Conservation (phyloP, 805 yeast genomes). For the Zygosaccharomyces pseudorouxii region DNA sequence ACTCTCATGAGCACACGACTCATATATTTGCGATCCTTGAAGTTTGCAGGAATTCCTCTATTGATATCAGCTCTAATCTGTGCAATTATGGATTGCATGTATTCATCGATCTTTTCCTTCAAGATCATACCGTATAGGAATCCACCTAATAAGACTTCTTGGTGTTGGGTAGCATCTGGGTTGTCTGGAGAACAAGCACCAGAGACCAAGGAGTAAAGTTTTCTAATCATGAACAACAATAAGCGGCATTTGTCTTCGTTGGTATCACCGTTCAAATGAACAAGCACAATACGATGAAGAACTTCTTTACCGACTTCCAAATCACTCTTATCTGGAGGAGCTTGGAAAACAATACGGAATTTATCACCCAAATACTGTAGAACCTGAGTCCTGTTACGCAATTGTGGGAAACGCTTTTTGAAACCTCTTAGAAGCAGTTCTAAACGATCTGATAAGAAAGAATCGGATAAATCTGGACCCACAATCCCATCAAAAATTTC, state of each 20-base stretch:
- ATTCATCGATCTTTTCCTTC: constrained; percentile 95
- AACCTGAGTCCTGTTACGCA: constrained; percentile 81
- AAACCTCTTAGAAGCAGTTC: constrained; percentile 86
- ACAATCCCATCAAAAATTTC: constrained; percentile 95
- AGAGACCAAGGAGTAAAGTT: constrained; percentile 88
- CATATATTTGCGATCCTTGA: constrained; percentile 80
- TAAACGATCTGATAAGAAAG: constrained; percentile 96
- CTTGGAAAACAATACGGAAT: constrained; percentile 88
- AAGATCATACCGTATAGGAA: constrained; percentile 94
- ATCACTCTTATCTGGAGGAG: constrained; percentile 83
- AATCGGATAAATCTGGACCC: constrained; percentile 79
- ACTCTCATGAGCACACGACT: constrained; percentile 69
- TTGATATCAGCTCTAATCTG: constrained; percentile 77
- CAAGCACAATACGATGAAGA: constrained; percentile 76
- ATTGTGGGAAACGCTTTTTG: constrained; percentile 61
- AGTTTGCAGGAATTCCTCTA: constrained; percentile 77
- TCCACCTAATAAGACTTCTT: constrained; percentile 92
- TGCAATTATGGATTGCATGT: constrained; percentile 62
- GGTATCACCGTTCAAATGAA: constrained; percentile 59
- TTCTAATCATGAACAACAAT: constrained; percentile 91
- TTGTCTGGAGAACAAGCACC: constrained; percentile 96
- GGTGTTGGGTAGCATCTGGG: constrained; percentile 99
- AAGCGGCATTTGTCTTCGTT: constrained; percentile 78
- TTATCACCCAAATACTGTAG: constrained; percentile 92
- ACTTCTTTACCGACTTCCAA: constrained; percentile 87